A percentile compares a stretch with the other conserved stretches of the same genome.
Evolutionary conservation across 176 grass and related monocot species (phyloP).

Genomic region (Rhynchospora pubera): DNA sequence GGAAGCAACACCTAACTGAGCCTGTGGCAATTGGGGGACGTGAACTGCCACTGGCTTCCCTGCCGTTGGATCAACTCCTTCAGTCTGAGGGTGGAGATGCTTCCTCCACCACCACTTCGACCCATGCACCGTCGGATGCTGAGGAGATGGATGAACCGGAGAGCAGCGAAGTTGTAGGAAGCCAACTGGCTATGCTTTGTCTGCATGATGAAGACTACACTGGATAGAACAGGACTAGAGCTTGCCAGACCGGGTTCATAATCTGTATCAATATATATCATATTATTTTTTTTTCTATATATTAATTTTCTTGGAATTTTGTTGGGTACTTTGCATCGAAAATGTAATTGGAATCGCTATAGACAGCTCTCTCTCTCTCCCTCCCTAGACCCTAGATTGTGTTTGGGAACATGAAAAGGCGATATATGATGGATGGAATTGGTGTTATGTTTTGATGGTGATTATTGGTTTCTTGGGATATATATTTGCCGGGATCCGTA

Average conservation of each 20-base stretch:
- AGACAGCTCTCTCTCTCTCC: not conserved
- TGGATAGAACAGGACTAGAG: conserved; percentile 25
- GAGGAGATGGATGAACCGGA: conserved; percentile 25
- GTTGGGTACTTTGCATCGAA: conserved; percentile 19
- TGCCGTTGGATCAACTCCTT: conserved; percentile 13
- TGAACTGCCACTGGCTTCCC: conserved; percentile 9
- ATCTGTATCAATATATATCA: conserved; percentile 7
- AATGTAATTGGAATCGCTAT: conserved; percentile 32
- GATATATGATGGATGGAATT: conserved; percentile 11
- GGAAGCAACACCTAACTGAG: conserved; percentile 55
- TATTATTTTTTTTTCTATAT: not conserved
- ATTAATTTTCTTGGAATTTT: conserved; percentile 16
- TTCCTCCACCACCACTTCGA: conserved; percentile 53
- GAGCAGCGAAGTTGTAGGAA: not conserved
- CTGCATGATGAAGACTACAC: conserved; percentile 38
- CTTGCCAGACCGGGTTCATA: not conserved
- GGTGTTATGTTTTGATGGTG: not conserved
- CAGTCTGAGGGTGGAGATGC: conserved; percentile 49
- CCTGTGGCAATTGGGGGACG: conserved; percentile 65
- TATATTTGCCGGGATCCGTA: not conserved
- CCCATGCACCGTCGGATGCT: conserved; percentile 46
- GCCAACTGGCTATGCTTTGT: conserved; percentile 9
- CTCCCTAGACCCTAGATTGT: not conserved
- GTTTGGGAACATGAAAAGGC: conserved; percentile 6
- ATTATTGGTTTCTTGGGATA: conserved; percentile 11